Evolutionary conservation across 805 yeast species (phyloP), one percentile per base, ranked within the genome.

Genomic region (Candida taoyuanica): DNA sequence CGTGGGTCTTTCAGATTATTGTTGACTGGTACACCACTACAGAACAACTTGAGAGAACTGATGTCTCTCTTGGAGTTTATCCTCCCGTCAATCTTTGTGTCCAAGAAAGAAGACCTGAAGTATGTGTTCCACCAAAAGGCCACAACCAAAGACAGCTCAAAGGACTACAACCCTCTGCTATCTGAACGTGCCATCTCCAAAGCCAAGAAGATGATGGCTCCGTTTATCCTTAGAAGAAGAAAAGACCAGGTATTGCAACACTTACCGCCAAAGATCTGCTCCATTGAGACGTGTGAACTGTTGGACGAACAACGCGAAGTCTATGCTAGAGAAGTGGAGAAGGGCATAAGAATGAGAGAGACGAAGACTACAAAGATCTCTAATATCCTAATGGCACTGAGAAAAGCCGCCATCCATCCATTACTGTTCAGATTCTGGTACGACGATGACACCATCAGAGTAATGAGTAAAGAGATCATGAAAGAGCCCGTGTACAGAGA

Each of bases 191-290:
- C 98, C 1, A 88, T 93, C 45, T 73, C 79, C 24, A 85, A 88
- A 56, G 99, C 99, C 4, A 87, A 86, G 59, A 83, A 93, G 5
- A 91, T 93, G 97, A 91, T 93, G 98, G 84, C 94, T 3, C 99
- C 99, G 4, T 93, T 93, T 65, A 91, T 93, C 7, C 67, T 93
- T 53, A 74, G 99, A 62, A 78, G 99, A 59, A 82, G 81, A 57
- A 93, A 93, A 64, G 85, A 76, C 39, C 97, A 91, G 62, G 98
- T 93, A 7, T 71, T 93, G 60, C 77, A 85, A 56, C 91, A 93
- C 57, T 67, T 93, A 42, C 98, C 98, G 1, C 70, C 73, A 21
- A 93, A 93, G 56, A 63, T 67, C 39, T 86, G 81, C 42, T 64
- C 63, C 31, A 72, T 84, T 26, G 76, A 74, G 36, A 70, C 69